Evolutionary conservation across 805 yeast species (phyloP), one percentile per base, ranked within the genome.

Genomic region (Yarrowia sp.): DNA sequence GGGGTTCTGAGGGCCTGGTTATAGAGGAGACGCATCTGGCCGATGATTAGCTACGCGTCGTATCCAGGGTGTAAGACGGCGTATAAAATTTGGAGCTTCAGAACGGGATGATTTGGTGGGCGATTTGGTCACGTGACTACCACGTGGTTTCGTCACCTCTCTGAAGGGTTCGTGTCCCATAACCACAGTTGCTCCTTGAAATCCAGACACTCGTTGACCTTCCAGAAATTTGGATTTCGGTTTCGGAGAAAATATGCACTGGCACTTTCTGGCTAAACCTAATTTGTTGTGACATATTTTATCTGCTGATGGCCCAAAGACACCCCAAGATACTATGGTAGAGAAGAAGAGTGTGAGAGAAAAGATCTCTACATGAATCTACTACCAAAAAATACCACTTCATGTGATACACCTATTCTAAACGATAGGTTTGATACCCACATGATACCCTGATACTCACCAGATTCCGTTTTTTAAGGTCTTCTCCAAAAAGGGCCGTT

Each of bases 241-340:
- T 36, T 51, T 51, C 43, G 43, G 33, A 36, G 58, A 51, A 51
- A 51, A 51, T 51, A 51, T 51, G 58, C 58, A 51, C 55, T n/a
- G 33, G 36, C 42, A 50, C 43, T 22, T 48, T 11, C 41, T 48
- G 10, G 22, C 36, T 14, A 15, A 51, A 51, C 58, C 31, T 51
- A 38, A 5, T 47, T 33, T n/a, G 4, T 13, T 13, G 39, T 48
- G 55, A 35, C 41, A 48, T 38, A 14, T 15, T 47, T 0, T 33
- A 11, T 47, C 53, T 47, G 53, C 51, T 32, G 38, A 47, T 4
- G 38, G n/a, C 4, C 5, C 28, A 22, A 22, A 22, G 28, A 22
- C 28, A 5, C 28, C 3, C 3, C 28, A 3, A 22, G 28, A 22
- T 22, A 5, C 5, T 22, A 5, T 3, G 28, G 28, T 22, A 22